Conservation (phyloP, 1,139 yeast species). For the Pichia sp. region DNA sequence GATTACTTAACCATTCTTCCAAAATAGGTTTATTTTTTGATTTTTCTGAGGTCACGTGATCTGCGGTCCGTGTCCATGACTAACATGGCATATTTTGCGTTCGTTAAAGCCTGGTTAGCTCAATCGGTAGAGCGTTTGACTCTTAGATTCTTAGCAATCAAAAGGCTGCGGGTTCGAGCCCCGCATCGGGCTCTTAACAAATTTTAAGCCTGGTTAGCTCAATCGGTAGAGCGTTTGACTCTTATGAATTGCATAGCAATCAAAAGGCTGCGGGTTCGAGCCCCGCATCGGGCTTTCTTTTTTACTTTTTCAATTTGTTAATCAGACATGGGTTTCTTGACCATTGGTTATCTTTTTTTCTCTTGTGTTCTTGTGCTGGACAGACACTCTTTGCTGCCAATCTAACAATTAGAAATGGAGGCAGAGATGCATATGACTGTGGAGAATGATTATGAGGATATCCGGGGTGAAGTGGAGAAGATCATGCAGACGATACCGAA, state of each 20-base stretch:
- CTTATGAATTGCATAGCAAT: constrained; percentile 27
- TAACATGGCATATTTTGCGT: not conserved
- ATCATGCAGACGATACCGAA: constrained; percentile 1
- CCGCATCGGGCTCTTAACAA: constrained; percentile 42
- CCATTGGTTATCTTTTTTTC: too few relatives aligned
- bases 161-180: constrained; percentile 42
- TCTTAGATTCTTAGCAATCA: constrained; percentile 30
- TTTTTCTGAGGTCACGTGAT: too few relatives aligned
- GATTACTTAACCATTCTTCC: too few relatives aligned
- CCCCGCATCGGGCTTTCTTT: constrained; percentile 36
- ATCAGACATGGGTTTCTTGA: too few relatives aligned
- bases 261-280: constrained; percentile 42
- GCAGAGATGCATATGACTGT: too few relatives aligned
- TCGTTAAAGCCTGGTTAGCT: constrained; percentile 31
- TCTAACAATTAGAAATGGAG: too few relatives aligned
- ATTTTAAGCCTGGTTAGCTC: constrained; percentile 29
- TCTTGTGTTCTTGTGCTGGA: too few relatives aligned
- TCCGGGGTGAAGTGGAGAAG: not conserved
- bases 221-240: constrained; percentile 39
- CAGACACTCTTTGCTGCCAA: too few relatives aligned
- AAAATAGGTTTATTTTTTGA: too few relatives aligned
- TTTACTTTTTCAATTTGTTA: not conserved
- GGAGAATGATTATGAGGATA: not conserved
- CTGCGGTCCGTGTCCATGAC: too few relatives aligned
- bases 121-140: constrained; percentile 40